Evolutionary conservation across 768 basidiomycete species (phyloP).

Genomic region (Leccinum aurantiacum): DNA sequence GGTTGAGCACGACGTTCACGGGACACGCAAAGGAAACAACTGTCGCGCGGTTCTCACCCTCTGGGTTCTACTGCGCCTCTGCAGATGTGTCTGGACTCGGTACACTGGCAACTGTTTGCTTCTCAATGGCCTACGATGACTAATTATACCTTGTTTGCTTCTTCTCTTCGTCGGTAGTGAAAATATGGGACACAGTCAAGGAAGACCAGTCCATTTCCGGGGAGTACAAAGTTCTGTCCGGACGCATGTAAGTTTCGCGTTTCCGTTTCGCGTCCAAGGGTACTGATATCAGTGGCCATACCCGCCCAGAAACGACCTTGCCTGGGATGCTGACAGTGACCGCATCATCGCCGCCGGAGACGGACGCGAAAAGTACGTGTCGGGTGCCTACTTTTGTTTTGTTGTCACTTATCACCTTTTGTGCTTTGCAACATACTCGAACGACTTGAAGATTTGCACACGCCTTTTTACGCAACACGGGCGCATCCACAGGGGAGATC

Average conservation of each 20-base stretch:
- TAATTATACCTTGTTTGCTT: neutral
- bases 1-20: slow-evolving; percentile 61
- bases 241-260: slow-evolving; percentile 54
- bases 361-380: slow-evolving; percentile 75
- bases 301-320: slow-evolving; percentile 80
- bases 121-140: neutral
- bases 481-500: slow-evolving; percentile 85
- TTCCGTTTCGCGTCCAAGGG: neutral
- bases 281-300: neutral
- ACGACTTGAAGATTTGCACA: slow-evolving; percentile 62
- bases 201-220: slow-evolving; percentile 81
- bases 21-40: slow-evolving; percentile 85
- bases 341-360: slow-evolving; percentile 95
- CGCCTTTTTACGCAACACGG: slow-evolving; percentile 81
- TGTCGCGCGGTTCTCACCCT: slow-evolving; percentile 88
- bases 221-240: slow-evolving; percentile 74
- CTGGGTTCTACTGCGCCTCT: slow-evolving; percentile 94
- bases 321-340: slow-evolving; percentile 96
- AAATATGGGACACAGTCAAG: slow-evolving; percentile 91
- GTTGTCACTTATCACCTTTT: neutral
- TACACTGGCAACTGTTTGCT: slow-evolving; percentile 31
- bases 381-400: neutral
- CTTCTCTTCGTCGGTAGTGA: slow-evolving; percentile 45
- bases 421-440: neutral
- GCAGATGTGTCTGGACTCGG: slow-evolving; percentile 82